A percentile compares a stretch with the other conserved stretches of the same genome.
These are phyloP conservation scores for Candida khao-thaluensis DNA, from an alignment of 805 yeast species.

Conservation along the genomic window DNA sequence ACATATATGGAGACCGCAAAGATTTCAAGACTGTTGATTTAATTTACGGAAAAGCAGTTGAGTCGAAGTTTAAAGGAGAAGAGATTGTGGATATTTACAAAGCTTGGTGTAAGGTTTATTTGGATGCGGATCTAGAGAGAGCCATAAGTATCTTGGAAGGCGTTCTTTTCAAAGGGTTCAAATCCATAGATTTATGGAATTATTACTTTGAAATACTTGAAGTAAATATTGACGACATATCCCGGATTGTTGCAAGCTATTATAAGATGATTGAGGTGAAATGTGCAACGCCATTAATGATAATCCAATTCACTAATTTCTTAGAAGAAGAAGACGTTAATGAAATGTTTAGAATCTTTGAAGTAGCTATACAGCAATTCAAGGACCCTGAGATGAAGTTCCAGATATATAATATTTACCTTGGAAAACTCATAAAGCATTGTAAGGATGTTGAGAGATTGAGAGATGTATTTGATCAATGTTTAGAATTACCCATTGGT, in stretches of 20 bases:
- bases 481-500: conserved; percentile 30
- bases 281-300: conserved; percentile 64
- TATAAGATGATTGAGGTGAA: conserved; percentile 41
- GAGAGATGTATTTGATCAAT: conserved; percentile 72
- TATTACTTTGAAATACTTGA: conserved; percentile 71
- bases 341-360: conserved; percentile 60
- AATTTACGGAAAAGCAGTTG: conserved; percentile 61
- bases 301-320: conserved; percentile 66
- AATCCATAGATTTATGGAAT: conserved; percentile 63
- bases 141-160: conserved; percentile 35
- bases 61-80: conserved; percentile 63
- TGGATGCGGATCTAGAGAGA: conserved; percentile 44
- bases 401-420: conserved; percentile 72
- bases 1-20: conserved; percentile 53
- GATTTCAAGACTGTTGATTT: conserved; percentile 61
- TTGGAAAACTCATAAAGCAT: conserved; percentile 46
- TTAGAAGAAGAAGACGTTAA: conserved; percentile 49
- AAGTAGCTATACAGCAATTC: conserved; percentile 64
- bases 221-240: conserved; percentile 36
- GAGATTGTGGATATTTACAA: conserved; percentile 71
- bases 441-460: conserved; percentile 27
- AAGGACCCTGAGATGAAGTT: conserved; percentile 51
- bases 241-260: conserved; percentile 26
- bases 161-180: conserved; percentile 23
- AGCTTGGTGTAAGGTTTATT: conserved; percentile 73